phyloP scores from a whole-genome alignment of 371 early-diverging fungal genomes.

The Mortierella sp. region DNA sequence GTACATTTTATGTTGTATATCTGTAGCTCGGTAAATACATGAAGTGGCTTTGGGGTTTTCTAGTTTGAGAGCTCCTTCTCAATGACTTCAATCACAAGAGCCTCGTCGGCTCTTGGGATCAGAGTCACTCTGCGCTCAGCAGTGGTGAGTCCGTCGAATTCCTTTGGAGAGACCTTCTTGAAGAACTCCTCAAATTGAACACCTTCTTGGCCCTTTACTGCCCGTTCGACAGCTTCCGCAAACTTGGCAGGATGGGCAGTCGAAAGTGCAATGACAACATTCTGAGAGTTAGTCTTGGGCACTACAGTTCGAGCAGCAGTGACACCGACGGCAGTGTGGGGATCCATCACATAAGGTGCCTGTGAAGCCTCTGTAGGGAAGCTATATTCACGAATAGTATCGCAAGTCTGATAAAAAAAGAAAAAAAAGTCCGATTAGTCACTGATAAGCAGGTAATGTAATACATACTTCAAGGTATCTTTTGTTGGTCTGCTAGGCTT shows the following conservation, averaged over 20 bases:
- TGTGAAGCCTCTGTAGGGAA: slow-evolving; percentile 63
- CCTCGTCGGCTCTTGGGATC: slow-evolving; percentile 71
- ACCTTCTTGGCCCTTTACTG: slow-evolving; percentile 70
- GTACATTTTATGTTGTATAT: background rate
- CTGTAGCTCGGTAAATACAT: background rate
- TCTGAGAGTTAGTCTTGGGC: slow-evolving; percentile 33
- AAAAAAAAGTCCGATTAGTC: background rate
- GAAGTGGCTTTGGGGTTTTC: background rate
- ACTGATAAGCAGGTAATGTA: background rate
- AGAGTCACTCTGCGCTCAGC: slow-evolving; percentile 73
- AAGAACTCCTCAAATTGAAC: slow-evolving; percentile 68
- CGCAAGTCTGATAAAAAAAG: slow-evolving; percentile 65
- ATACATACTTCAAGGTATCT: background rate
- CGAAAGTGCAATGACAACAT: slow-evolving; percentile 79
- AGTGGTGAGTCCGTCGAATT: slow-evolving; percentile 78
- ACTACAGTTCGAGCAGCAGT: slow-evolving; percentile 77
- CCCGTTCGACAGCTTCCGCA: slow-evolving; percentile 88
- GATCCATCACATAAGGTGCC: slow-evolving; percentile 87
- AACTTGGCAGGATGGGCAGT: slow-evolving; percentile 99
- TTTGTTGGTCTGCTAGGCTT: background rate
- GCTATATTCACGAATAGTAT: slow-evolving; percentile 80
- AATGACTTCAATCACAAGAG: slow-evolving; percentile 70
- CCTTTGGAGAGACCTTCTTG: slow-evolving; percentile 75
- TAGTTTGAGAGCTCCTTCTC: slow-evolving; percentile 63
- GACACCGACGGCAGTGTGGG: slow-evolving; percentile 97